Conservation (phyloP, 495 filamentous ascomycete species). For the Ascobolus immersus region DNA sequence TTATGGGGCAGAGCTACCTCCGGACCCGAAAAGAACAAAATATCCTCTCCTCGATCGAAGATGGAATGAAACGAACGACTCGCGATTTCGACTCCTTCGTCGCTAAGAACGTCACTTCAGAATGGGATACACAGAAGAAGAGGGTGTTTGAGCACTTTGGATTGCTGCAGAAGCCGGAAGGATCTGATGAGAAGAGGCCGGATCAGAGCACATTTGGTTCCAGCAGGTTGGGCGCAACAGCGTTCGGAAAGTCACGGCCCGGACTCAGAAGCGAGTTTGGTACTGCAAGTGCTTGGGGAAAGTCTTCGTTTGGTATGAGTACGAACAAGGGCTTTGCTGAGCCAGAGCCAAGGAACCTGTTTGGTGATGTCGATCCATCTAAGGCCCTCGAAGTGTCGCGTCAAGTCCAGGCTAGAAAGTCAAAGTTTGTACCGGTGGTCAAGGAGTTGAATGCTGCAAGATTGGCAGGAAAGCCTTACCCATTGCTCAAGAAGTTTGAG, state of each 20-base stretch:
- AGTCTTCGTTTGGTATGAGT: constrained; percentile 7
- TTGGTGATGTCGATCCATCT: constrained; percentile 12
- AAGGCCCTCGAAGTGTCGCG: constrained; percentile 12
- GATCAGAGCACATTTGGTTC: constrained; percentile 14
- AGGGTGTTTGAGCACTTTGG: constrained; percentile 92
- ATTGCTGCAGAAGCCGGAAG: constrained; percentile 37
- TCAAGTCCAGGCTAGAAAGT: constrained; percentile 12
- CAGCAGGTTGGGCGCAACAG: constrained; percentile 31
- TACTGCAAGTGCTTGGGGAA: constrained; percentile 13
- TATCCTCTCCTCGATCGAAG: constrained; percentile 67
- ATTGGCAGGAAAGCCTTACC: constrained; percentile 8
- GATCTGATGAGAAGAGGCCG: constrained; percentile 19
- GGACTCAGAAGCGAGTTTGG: constrained; percentile 1
- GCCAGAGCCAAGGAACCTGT: constrained; percentile 6
- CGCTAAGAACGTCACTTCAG: constrained; percentile 77
- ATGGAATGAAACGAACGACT: constrained; percentile 61
- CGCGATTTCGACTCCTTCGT: constrained; percentile 78
- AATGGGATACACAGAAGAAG: constrained; percentile 82
- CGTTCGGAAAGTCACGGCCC: constrained; percentile 8
- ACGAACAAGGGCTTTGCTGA: constrained; percentile 1
- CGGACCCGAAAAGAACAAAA: constrained; percentile 67
- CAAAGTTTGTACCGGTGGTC: constrained; percentile 11
- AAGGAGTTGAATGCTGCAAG: constrained; percentile 13
- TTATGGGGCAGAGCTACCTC: constrained; percentile 34
- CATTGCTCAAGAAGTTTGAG: constrained; percentile 13